Base-by-base conservation (phyloP, 2,329 filamentous ascomycete genomes). In the Neoarthrinium moseri region DNA sequence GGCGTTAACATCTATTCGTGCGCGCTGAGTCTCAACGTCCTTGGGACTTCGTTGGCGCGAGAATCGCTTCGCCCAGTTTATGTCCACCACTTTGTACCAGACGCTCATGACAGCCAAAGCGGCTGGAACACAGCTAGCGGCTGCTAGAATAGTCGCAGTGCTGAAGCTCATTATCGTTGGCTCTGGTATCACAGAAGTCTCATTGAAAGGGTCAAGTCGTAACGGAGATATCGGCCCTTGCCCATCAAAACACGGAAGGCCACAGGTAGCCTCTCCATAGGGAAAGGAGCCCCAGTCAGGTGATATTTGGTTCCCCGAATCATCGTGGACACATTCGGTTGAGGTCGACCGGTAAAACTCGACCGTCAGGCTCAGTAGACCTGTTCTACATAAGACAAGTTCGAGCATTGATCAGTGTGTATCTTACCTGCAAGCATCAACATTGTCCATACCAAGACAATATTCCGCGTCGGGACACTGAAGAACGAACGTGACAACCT, bases 361-460 rank as follows among this genome's bases (percentile, higher is more conserved):
- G 22, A 87, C 72, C 0, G 78, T 77, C 48, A 87, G 66, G 48
- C 80, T 81, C 15, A 86, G 48, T 2, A 86, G 62, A 1, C 82
- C 43, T 46, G 12, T 7, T 11, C 3, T 11, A 17, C 20, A 20
- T 37, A 5, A 13, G 24, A 17, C 15, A 26, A 10, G 15, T 12
- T 12, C 29, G 27, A 35, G 13, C 12, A 33, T 49, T 11, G 48
- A 20, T 45, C 32, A 34, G 8, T 34, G 20, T 4, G 13, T 12
- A 36, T 48, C 72, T 63, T 48, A 77, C 81, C 83, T 17, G 77
- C 73, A 10, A 87, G 68, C 22, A 86, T 64, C 3, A 87, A 64
- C 4, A 72, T 69, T 1, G 81, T 82, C 83, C 84, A 87, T 1
- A 84, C 24, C 53, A 86, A 87, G 45, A 87, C 85, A 35, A 78